Conservation (phyloP, 1,284 basidiomycete species). For the Porodaedalea pini region DNA sequence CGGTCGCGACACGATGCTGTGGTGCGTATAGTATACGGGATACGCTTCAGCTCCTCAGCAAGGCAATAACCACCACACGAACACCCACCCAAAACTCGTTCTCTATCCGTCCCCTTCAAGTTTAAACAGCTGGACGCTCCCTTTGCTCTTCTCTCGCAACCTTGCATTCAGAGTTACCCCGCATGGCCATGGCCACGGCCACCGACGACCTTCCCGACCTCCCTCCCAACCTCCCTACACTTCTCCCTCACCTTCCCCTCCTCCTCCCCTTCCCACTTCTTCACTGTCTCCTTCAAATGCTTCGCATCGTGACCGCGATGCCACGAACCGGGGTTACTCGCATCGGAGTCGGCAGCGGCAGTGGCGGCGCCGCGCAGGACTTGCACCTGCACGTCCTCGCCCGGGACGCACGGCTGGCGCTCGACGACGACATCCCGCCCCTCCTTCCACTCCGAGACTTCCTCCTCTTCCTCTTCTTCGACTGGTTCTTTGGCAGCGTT, state of each 20-base stretch:
- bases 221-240: slow-evolving; percentile 3
- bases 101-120: neutral
- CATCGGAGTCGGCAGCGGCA: neutral
- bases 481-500: neutral
- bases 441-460: slow-evolving; percentile 1
- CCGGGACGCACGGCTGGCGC: neutral
- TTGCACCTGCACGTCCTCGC: slow-evolving; percentile 3
- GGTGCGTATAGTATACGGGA: no score
- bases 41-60: no score
- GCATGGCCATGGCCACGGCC: neutral
- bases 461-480: slow-evolving; percentile 4
- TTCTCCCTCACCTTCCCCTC: neutral
- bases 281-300: neutral
- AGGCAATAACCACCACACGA: no score
- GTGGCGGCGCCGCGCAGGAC: neutral
- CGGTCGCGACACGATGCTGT: no score
- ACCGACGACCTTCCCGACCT: neutral
- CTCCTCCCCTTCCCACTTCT: neutral
- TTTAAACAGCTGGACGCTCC: neutral
- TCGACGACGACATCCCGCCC: slow-evolving; percentile 4
- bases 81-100: slow-evolving; percentile 3
- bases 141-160: neutral
- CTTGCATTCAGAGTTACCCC: neutral
- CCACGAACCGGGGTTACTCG: no score
- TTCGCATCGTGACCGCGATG: no score